Conservation (phyloP, 2,329 filamentous ascomycete species). For the Dactylonectria estremocensis region DNA sequence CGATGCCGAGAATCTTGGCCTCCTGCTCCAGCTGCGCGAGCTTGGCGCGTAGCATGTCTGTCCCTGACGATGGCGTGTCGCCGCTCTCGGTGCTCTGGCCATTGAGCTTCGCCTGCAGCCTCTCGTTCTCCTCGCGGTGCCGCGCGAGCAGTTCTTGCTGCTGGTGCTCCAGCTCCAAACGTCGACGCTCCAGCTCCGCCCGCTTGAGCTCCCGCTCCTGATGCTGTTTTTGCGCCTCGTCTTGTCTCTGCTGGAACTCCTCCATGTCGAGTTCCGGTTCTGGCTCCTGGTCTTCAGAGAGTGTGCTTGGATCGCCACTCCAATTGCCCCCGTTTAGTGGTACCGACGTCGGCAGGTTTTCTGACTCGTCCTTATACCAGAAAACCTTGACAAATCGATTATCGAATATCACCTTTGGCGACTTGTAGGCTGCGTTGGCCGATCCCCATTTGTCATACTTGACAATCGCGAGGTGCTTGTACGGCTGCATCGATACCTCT, state of each 20-base stretch:
- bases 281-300: conserved; percentile 34
- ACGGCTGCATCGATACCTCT: conserved; percentile 75
- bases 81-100: conserved; percentile 50
- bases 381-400: conserved; percentile 90
- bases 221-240: conserved; percentile 78
- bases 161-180: conserved; percentile 76
- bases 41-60: conserved; percentile 78
- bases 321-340: conserved; percentile 48
- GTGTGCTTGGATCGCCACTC: conserved; percentile 36
- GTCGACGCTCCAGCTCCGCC: conserved; percentile 73
- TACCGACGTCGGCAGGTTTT: conserved; percentile 48
- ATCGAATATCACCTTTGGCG: conserved; percentile 86
- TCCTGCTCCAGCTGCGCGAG: conserved; percentile 82
- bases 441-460: conserved; percentile 77
- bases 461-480: conserved; percentile 78
- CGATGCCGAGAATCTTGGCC: conserved; percentile 78
- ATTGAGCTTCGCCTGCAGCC: conserved; percentile 70
- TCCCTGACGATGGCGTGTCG: conserved; percentile 61
- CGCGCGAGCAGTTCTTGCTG: conserved; percentile 73
- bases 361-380: conserved; percentile 75
- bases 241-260: conserved; percentile 78
- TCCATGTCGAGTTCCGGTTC: conserved; percentile 77
- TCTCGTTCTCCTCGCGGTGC: conserved; percentile 77
- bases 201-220: conserved; percentile 76
- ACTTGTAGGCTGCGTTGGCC: conserved; percentile 80